These are phyloP conservation scores for Trametes hirsuta DNA, from an alignment of 1,284 basidiomycete species.

Conservation along the genomic window DNA sequence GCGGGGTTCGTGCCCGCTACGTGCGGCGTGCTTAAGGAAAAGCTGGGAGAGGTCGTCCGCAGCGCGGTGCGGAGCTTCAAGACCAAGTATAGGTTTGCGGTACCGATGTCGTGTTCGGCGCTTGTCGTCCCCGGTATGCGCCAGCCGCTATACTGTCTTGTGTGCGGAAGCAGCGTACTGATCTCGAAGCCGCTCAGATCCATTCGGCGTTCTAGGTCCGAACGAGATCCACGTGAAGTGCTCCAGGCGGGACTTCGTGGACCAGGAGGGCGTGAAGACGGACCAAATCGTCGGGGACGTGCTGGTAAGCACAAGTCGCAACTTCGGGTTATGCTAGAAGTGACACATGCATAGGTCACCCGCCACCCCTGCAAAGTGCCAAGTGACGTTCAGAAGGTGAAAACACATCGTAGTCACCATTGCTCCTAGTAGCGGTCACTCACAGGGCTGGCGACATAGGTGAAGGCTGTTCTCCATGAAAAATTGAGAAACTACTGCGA, in stretches of 20 bases:
- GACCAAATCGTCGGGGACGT: slow-evolving; percentile 44
- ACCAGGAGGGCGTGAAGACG: slow-evolving; percentile 31
- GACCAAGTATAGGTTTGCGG: no score
- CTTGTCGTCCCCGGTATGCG: no score
- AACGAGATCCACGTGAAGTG: slow-evolving; percentile 45
- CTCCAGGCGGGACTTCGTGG: slow-evolving; percentile 33
- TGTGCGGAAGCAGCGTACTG: neutral
- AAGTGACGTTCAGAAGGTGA: slow-evolving; percentile 48
- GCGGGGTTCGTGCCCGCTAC: no score
- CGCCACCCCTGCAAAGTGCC: slow-evolving; percentile 51
- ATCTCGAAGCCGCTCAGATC: slow-evolving; percentile 33
- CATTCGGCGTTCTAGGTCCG: slow-evolving; percentile 38
- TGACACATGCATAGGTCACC: slow-evolving; percentile 37
- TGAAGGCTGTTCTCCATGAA: slow-evolving; percentile 41
- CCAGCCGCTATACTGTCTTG: neutral
- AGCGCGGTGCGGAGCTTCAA: no score
- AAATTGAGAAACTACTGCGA: slow-evolving; percentile 40
- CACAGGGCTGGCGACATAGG: slow-evolving; percentile 29
- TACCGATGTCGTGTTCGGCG: neutral
- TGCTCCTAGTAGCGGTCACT: neutral
- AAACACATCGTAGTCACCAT: neutral
- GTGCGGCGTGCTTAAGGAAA: no score
- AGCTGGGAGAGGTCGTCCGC: no score
- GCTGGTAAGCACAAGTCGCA: slow-evolving; percentile 33
- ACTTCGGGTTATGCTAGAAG: neutral